phyloP scores from a whole-genome alignment of 805 yeast species.

The Hagleromyces aurorensis region DNA sequence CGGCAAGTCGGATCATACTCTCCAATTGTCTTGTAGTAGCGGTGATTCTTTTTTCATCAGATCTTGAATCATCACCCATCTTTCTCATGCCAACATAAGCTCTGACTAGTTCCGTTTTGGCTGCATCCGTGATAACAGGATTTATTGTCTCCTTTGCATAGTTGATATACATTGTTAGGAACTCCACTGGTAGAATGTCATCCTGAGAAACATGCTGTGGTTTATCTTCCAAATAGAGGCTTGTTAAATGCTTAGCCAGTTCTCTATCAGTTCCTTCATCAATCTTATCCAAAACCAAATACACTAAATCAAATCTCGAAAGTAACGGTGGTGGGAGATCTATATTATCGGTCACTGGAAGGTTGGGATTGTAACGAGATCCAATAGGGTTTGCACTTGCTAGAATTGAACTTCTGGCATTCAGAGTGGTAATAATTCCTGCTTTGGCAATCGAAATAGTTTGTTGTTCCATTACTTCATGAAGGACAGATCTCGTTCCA shows the following conservation, averaged over 20 bases:
- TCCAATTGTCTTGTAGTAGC: slow-evolving; percentile 98
- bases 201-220: slow-evolving; percentile 62
- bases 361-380: slow-evolving; percentile 87
- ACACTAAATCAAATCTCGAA: slow-evolving; percentile 92
- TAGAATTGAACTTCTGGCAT: slow-evolving; percentile 90
- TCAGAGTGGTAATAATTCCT: slow-evolving; percentile 92
- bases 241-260: slow-evolving; percentile 83
- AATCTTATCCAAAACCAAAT: slow-evolving; percentile 84
- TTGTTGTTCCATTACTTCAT: slow-evolving; percentile 99
- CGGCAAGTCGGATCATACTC: slow-evolving; percentile 87
- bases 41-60: slow-evolving; percentile 84
- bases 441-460: slow-evolving; percentile 98
- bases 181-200: slow-evolving; percentile 78
- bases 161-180: slow-evolving; percentile 80
- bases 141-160: slow-evolving; percentile 82
- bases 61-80: slow-evolving; percentile 82
- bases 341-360: slow-evolving; percentile 91
- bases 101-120: slow-evolving; percentile 76
- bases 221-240: slow-evolving; percentile 81
- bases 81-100: slow-evolving; percentile 91
- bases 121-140: slow-evolving; percentile 75
- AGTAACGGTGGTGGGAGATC: slow-evolving; percentile 94
- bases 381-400: slow-evolving; percentile 98
- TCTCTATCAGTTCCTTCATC: slow-evolving; percentile 79
- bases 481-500: slow-evolving; percentile 86